phyloP scores from a whole-genome alignment of 257 asterid genomes.

The Solanum sejunctum region DNA sequence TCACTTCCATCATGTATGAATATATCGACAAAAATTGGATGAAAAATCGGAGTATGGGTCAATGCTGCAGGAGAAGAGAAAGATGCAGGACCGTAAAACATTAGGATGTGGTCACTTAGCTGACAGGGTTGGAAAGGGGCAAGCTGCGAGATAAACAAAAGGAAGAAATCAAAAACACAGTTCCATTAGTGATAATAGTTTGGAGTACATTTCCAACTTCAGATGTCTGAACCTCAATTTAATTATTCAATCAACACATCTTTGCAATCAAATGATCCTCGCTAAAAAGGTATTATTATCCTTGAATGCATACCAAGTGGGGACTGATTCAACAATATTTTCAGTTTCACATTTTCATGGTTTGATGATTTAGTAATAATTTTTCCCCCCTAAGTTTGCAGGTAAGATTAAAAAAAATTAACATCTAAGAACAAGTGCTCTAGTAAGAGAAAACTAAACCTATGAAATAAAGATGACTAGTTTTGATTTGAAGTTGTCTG shows the following conservation, averaged over 20 bases:
- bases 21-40: conserved; percentile 76
- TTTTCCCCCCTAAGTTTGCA: neutral
- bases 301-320: neutral
- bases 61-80: conserved; percentile 86
- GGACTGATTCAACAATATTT: neutral
- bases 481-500: neutral
- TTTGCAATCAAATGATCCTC: neutral
- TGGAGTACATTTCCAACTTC: neutral
- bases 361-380: neutral
- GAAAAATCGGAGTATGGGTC: conserved; percentile 80
- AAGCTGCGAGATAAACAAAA: conserved; percentile 89
- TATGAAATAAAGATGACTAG: neutral
- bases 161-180: conserved; percentile 10
- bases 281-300: neutral
- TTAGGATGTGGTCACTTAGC: conserved; percentile 81
- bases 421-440: neutral
- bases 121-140: conserved; percentile 69
- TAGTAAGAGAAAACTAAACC: neutral
- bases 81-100: conserved; percentile 58
- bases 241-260: neutral
- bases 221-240: neutral
- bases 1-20: conserved; percentile 85
- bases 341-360: neutral
- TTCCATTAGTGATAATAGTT: neutral
- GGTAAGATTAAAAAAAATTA: neutral